Percentiles rank a stretch among this genome's conserved stretches.
These are phyloP conservation scores for Hyphopichia fennica DNA, from an alignment of 1,139 yeast genomes.

Conservation along the genomic window DNA sequence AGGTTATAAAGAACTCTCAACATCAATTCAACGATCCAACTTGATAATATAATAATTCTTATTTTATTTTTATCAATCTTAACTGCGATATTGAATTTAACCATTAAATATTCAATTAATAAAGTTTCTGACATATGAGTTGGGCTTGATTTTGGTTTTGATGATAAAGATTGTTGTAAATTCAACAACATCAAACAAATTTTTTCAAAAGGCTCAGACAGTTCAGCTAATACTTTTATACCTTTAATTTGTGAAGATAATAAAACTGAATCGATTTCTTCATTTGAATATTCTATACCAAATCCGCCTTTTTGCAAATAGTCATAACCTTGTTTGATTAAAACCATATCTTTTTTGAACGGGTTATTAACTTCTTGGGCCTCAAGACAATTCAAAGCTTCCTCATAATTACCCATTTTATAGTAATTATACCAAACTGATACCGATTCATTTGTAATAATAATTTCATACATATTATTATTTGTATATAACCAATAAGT, in stretches of 20 bases:
- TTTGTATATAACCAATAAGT: slow-evolving; percentile 22
- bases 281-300: slow-evolving; percentile 26
- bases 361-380: slow-evolving; percentile 19
- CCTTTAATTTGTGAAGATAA: slow-evolving; percentile 47
- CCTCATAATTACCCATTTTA: slow-evolving; percentile 60
- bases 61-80: slow-evolving; percentile 40
- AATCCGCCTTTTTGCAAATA: slow-evolving; percentile 47
- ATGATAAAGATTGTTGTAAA: slow-evolving; percentile 13
- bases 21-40: slow-evolving; percentile 77
- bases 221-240: slow-evolving; percentile 61
- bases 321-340: slow-evolving; percentile 63
- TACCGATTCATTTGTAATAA: slow-evolving; percentile 65
- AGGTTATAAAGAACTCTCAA: slow-evolving; percentile 25
- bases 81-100: slow-evolving; percentile 47
- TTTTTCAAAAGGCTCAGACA: slow-evolving; percentile 70
- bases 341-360: slow-evolving; percentile 54
- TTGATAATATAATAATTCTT: slow-evolving; percentile 63
- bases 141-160: slow-evolving; percentile 17
- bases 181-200: slow-evolving; percentile 66
- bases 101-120: slow-evolving; percentile 55
- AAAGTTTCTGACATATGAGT: slow-evolving; percentile 25
- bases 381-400: slow-evolving; percentile 57
- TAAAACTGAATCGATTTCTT: slow-evolving; percentile 14
- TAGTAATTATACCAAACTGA: slow-evolving; percentile 78
- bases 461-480: slow-evolving; percentile 43